Evolutionary conservation across 306 rosid species (phyloP).

Genomic region (Lathyrus tuberosus): DNA sequence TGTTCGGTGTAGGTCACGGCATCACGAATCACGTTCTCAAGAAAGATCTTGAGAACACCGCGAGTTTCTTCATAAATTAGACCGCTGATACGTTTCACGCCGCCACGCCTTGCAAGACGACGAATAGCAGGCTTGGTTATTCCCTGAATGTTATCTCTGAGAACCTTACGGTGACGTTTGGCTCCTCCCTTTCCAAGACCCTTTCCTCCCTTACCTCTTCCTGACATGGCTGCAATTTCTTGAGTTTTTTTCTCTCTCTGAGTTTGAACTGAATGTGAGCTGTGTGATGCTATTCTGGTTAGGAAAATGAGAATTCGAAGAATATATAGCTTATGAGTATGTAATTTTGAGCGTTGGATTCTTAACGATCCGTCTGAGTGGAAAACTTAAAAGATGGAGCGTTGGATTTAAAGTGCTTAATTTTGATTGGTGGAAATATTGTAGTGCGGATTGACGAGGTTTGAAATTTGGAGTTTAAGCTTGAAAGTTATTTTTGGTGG

Average conservation of each 20-base stretch:
- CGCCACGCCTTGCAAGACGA: constrained; percentile 59
- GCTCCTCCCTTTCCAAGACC: too few species aligned
- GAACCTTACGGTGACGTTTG: too few species aligned
- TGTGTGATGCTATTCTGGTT: not conserved
- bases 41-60: too few species aligned
- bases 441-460: not conserved
- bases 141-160: too few species aligned
- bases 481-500: not conserved
- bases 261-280: not conserved
- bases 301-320: not conserved
- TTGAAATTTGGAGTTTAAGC: too few species aligned
- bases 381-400: not conserved
- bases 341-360: constrained; percentile 34
- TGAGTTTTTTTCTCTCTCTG: constrained; percentile 57
- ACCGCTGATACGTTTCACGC: constrained; percentile 62
- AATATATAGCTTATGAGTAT: not conserved
- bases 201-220: too few species aligned
- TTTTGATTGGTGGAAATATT: constrained; percentile 40
- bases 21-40: too few species aligned
- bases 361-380: constrained; percentile 25
- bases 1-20: too few species aligned
- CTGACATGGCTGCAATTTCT: not conserved
- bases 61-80: constrained; percentile 41
- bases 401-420: constrained; percentile 38
- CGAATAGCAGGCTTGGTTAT: constrained; percentile 52